Evolutionary conservation across 1,284 basidiomycete genomes (phyloP).

Genomic region (Amylostereum areolatum): DNA sequence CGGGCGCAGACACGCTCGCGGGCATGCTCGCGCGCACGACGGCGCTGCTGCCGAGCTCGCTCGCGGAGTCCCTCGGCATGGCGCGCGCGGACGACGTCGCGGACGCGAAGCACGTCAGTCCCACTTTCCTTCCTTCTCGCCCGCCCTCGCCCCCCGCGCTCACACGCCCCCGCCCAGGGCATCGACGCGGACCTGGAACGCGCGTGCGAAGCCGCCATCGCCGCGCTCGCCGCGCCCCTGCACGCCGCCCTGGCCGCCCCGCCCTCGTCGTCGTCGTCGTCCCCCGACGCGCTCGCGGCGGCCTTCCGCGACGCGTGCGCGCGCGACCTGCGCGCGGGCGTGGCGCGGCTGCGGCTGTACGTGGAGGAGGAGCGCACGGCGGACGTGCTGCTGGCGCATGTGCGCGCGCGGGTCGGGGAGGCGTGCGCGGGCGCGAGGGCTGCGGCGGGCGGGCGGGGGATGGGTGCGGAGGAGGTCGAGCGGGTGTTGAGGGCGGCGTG

Average conservation of each 20-base stretch:
- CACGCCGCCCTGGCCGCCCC: constrained; percentile 15
- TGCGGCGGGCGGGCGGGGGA: background rate
- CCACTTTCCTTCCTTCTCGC: constrained; percentile 4
- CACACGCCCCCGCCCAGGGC: constrained; percentile 38
- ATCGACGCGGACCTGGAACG: constrained; percentile 80
- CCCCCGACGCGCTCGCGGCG: constrained; percentile 44
- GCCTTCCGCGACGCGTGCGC: constrained; percentile 48
- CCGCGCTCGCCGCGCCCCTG: constrained; percentile 39
- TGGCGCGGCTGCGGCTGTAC: constrained; percentile 61
- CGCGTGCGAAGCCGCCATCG: constrained; percentile 79
- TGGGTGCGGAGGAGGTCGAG: background rate
- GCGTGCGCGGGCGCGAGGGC: background rate
- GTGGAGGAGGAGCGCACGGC: constrained; percentile 78
- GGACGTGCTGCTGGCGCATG: constrained; percentile 68
- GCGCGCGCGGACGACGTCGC: constrained; percentile 51
- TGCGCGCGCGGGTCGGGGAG: constrained; percentile 68
- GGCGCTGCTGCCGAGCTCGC: constrained; percentile 60
- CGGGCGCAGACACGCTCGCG: constrained; percentile 75
- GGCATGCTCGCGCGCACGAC: constrained; percentile 70
- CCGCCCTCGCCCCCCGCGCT: too few relatives aligned
- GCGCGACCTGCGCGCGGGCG: constrained; percentile 49
- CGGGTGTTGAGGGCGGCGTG: too few relatives aligned
- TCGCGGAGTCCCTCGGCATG: constrained; percentile 64
- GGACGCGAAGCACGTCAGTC: constrained; percentile 59
- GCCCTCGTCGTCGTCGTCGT: constrained; percentile 40